phyloP scores from a whole-genome alignment of 2,329 filamentous ascomycete species.

The Albophoma yamanashiensis region DNA sequence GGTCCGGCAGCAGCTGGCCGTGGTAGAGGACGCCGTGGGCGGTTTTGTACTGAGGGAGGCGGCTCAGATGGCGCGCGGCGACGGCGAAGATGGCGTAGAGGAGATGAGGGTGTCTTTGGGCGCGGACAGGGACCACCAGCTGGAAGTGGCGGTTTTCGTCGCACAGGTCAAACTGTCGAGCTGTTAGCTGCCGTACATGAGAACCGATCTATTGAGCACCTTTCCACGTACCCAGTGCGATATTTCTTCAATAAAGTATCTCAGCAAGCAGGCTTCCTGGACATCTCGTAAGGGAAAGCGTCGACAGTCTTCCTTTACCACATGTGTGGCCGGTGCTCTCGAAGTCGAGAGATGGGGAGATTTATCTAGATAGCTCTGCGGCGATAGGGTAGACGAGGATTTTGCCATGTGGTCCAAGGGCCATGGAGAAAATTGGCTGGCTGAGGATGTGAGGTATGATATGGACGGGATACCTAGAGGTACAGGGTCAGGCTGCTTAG shows the following conservation, averaged over 20 bases:
- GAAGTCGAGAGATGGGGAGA: not conserved
- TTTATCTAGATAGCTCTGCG: not conserved
- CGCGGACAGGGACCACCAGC: conserved; percentile 23
- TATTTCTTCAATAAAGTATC: conserved; percentile 28
- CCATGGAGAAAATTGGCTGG: not conserved
- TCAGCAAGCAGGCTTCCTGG: conserved; percentile 25
- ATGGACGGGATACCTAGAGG: conserved; percentile 1
- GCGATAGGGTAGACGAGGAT: not conserved
- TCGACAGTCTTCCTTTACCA: conserved; percentile 1
- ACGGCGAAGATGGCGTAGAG: conserved; percentile 30
- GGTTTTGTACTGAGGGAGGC: conserved; percentile 26
- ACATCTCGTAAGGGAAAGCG: conserved; percentile 20
- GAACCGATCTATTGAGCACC: not conserved
- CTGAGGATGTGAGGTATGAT: conserved; percentile 2
- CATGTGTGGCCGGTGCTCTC: not conserved
- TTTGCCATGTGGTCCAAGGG: not conserved
- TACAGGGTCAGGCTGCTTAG: not conserved
- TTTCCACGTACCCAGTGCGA: conserved; percentile 27
- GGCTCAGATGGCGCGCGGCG: conserved; percentile 26
- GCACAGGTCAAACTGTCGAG: conserved; percentile 24
- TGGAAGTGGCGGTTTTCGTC: conserved; percentile 29
- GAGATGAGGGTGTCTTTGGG: conserved; percentile 23
- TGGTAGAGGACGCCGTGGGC: conserved; percentile 23
- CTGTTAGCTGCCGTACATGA: conserved; percentile 2
- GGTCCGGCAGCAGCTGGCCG: conserved; percentile 22